These are phyloP conservation scores for Aureobasidium zeae DNA, from an alignment of 2,329 filamentous ascomycete genomes.

Conservation along the genomic window DNA sequence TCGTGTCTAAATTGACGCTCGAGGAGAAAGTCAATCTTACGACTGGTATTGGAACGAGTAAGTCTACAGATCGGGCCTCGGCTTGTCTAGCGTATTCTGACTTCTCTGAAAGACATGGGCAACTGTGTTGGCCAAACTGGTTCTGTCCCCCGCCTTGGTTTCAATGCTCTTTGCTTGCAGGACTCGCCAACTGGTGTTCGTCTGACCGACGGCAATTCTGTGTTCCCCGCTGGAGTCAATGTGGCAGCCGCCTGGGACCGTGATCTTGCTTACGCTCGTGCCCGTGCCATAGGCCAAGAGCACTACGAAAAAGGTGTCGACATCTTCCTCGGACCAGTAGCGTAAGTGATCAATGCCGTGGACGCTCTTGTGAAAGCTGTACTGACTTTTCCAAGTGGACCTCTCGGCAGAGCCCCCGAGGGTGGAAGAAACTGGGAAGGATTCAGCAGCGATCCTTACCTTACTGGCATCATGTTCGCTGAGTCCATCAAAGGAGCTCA, in stretches of 20 bases:
- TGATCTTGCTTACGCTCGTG: constrained; percentile 37
- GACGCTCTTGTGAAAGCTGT: too few species aligned
- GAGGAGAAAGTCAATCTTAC: constrained; percentile 30
- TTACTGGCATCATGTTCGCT: constrained; percentile 35
- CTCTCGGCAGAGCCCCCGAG: constrained; percentile 34
- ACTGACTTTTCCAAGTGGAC: too few species aligned
- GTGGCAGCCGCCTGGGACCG: constrained; percentile 31
- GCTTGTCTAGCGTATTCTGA: not conserved
- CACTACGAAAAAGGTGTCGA: constrained; percentile 30
- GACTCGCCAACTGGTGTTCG: constrained; percentile 29
- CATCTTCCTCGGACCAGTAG: constrained; percentile 37
- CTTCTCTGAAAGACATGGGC: not conserved
- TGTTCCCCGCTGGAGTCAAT: constrained; percentile 29
- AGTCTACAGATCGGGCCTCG: not conserved
- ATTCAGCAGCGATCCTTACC: constrained; percentile 33
- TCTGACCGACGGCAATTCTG: constrained; percentile 22
- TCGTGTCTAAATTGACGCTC: constrained; percentile 29
- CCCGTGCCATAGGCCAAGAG: constrained; percentile 28
- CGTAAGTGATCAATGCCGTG: too few species aligned
- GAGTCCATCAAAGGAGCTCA: constrained; percentile 34
- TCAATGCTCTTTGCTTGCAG: constrained; percentile 30
- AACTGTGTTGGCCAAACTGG: constrained; percentile 30
- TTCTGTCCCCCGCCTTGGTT: constrained; percentile 28
- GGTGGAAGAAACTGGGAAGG: constrained; percentile 39
- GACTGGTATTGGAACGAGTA: constrained; percentile 21